Evolutionary conservation across 176 grass and related monocot species (phyloP), one percentile per base, ranked within the genome.

Genomic region (Olyra latifolia): DNA sequence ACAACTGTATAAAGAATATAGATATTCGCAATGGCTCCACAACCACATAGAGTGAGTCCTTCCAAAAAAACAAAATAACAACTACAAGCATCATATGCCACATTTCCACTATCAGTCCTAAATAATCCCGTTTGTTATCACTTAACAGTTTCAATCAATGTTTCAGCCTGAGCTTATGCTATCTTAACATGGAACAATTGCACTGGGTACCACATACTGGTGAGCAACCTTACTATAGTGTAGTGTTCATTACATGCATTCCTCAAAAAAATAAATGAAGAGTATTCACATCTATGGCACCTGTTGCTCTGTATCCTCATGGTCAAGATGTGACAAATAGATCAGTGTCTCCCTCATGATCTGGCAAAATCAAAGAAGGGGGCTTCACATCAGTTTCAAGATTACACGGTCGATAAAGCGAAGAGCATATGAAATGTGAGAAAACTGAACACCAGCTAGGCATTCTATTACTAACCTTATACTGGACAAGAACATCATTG

Each of bases 291-390:
- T 25, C 54, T 43, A 74, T n/a, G 12, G 59, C 41, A 99, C 97
- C 89, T 99, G 97, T 38, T 99, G 93, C 73, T 99, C 97, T n/a
- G 97, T 99, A 87, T 99, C 97, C 75, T 99, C 93, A 11, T 95
- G 97, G 69, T 99, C 93, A 66, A 99, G 93, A 89, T 99, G 93
- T 66, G 97, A 90, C 84, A 99, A 85, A 67, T 99, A 99, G 52
- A 99, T 99, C 24, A 99, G 72, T 38, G 97, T 99, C 89, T 99
- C 97, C 91, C 97, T 91, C 97, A 99, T 99, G 82, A 99, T 99
- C 97, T 99, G 77, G n/a, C 32, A 83, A 63, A 65, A 62, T 80
- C 56, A 53, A 80, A 58, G 44, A 88, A 81, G n/a, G 4, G 40
- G 16, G 54, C 53, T 49, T 30, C 28, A 84, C 10, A 8, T 76